Percentiles rank a stretch among this genome's conserved stretches.
These are phyloP conservation scores for Solanum medicagineum DNA, from an alignment of 257 asterid species.

Conservation along the genomic window DNA sequence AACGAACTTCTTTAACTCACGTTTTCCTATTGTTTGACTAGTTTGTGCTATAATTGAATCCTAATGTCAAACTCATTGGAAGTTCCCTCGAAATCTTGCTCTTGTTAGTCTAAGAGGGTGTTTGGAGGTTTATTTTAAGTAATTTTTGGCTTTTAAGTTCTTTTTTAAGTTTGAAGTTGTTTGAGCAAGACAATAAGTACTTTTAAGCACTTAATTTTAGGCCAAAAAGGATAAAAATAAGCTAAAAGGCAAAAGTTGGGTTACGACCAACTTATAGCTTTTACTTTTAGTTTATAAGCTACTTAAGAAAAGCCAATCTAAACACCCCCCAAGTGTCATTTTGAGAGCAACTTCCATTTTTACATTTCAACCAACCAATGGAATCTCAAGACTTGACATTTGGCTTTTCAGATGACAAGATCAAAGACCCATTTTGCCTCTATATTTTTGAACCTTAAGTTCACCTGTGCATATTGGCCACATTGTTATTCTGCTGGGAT, in stretches of 20 bases:
- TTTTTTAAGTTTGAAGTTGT: too few relatives aligned
- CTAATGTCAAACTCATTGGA: background rate
- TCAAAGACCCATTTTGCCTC: background rate
- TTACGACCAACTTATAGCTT: too few relatives aligned
- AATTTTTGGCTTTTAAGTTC: too few relatives aligned
- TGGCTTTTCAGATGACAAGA: background rate
- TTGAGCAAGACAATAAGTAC: too few relatives aligned
- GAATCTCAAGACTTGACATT: background rate
- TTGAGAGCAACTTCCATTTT: background rate
- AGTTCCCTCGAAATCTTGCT: background rate
- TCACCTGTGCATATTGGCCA: background rate
- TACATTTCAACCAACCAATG: background rate
- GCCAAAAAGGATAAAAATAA: too few relatives aligned
- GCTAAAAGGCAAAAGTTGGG: too few relatives aligned
- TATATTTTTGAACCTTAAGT: background rate
- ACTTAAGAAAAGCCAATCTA: too few relatives aligned
- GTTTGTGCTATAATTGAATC: background rate
- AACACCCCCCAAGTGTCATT: background rate
- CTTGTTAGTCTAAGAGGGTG: background rate
- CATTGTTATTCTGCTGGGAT: background rate
- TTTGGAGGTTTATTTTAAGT: too few relatives aligned
- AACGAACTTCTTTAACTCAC: background rate
- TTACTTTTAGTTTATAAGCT: too few relatives aligned
- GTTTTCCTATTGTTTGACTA: background rate
- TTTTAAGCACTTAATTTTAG: too few relatives aligned